phyloP scores from a whole-genome alignment of 2,329 filamentous ascomycete genomes.

The Botrytis galanthina region DNA sequence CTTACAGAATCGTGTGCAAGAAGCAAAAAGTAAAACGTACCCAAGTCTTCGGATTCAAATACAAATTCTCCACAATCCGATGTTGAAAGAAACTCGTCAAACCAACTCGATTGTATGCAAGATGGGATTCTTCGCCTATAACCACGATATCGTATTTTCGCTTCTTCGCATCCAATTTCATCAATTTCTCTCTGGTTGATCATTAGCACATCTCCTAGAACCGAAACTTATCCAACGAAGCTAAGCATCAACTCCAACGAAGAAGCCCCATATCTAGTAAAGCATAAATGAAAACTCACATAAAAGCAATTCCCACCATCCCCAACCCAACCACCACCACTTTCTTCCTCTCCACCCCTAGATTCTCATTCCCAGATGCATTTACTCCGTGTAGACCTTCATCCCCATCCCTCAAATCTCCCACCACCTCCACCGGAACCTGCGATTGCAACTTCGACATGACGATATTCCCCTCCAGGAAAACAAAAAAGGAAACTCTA shows the following conservation, averaged over 20 bases:
- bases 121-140: conserved; percentile 81
- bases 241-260: too few relatives aligned
- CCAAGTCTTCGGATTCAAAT: conserved; percentile 82
- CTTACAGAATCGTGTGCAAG: neutral
- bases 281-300: conserved; percentile 54
- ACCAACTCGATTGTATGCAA: conserved; percentile 89
- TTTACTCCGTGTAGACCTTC: conserved; percentile 31
- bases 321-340: conserved; percentile 83
- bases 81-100: conserved; percentile 88
- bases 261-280: too few relatives aligned
- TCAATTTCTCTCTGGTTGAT: conserved; percentile 70
- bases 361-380: conserved; percentile 29
- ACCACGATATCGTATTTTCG: conserved; percentile 79
- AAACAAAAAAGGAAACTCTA: neutral
- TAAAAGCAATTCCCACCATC: conserved; percentile 88
- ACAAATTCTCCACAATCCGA: conserved; percentile 80
- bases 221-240: too few relatives aligned
- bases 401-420: conserved; percentile 28
- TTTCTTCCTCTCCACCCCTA: conserved; percentile 51
- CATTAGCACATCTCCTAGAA: neutral
- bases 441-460: conserved; percentile 37
- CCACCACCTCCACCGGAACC: conserved; percentile 29
- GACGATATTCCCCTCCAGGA: neutral
- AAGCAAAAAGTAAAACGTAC: conserved; percentile 44
- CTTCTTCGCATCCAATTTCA: conserved; percentile 76